phyloP scores from a whole-genome alignment of 1,139 yeast genomes.

The Hyphopichia pseudoburtonii region DNA sequence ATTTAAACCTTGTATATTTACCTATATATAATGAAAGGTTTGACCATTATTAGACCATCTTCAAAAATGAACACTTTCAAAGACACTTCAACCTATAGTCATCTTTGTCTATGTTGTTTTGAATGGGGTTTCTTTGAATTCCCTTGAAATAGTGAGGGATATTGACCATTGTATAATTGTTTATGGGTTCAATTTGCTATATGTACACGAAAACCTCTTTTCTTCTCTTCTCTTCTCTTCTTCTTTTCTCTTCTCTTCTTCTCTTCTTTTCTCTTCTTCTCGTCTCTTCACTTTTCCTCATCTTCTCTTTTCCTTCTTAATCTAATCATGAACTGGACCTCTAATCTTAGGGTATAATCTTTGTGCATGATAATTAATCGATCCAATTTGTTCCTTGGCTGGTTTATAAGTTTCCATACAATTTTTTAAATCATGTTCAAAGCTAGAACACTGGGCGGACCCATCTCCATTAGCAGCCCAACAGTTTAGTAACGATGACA shows the following conservation, averaged over 20 bases:
- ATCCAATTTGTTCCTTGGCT: slow-evolving; percentile 43
- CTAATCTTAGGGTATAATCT: slow-evolving; percentile 77
- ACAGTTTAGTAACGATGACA: slow-evolving; percentile 86
- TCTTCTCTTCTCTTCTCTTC: background rate
- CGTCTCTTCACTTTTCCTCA: background rate
- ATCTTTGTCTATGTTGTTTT: too few relatives aligned
- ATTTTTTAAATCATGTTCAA: slow-evolving; percentile 53
- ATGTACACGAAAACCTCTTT: too few relatives aligned
- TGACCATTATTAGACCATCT: too few relatives aligned
- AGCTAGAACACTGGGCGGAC: slow-evolving; percentile 57
- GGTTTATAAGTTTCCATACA: slow-evolving; percentile 52
- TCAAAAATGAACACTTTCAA: too few relatives aligned
- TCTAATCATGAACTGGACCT: slow-evolving; percentile 68
- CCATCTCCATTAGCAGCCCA: slow-evolving; percentile 97
- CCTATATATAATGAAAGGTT: too few relatives aligned
- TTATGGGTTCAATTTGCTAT: too few relatives aligned
- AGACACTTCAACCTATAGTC: too few relatives aligned
- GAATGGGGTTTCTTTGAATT: too few relatives aligned
- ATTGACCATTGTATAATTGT: too few relatives aligned
- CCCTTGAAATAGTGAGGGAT: too few relatives aligned
- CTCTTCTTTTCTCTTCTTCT: too few relatives aligned
- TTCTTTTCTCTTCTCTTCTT: background rate
- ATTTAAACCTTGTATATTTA: too few relatives aligned
- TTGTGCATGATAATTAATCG: slow-evolving; percentile 81
- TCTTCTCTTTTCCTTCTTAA: background rate